phyloP scores from a whole-genome alignment of 2,329 filamentous ascomycete genomes.

The Herpotrichia juniperi region DNA sequence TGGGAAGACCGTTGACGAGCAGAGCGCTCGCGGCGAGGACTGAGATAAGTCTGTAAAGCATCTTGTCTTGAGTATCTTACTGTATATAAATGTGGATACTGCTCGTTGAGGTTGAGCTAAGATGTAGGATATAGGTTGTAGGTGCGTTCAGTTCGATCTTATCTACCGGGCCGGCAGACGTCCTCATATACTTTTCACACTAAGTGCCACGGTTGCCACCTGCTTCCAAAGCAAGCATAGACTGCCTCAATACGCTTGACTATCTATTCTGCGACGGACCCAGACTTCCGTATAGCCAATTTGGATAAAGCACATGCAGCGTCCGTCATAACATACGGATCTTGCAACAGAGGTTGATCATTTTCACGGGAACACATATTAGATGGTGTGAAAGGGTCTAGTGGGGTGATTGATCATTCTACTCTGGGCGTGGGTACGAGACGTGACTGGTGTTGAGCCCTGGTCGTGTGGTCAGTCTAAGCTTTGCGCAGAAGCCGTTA shows the following conservation, averaged over 20 bases:
- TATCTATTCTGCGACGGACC: slow-evolving; percentile 9
- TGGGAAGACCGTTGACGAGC: slow-evolving; percentile 27
- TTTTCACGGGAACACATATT: slow-evolving; percentile 13
- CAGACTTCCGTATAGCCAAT: slow-evolving; percentile 28
- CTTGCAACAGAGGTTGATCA: slow-evolving; percentile 20
- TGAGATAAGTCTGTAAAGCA: slow-evolving; percentile 37
- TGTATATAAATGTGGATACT: slow-evolving; percentile 10
- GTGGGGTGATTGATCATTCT: slow-evolving; percentile 13
- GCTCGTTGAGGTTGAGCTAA: not conserved
- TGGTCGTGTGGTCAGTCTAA: slow-evolving; percentile 14
- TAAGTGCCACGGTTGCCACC: slow-evolving; percentile 25
- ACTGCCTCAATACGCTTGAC: slow-evolving; percentile 9
- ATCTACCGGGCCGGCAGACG: slow-evolving; percentile 12
- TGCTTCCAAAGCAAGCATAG: slow-evolving; percentile 9
- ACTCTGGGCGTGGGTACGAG: slow-evolving; percentile 2
- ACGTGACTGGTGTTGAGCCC: slow-evolving; percentile 14
- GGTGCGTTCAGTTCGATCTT: slow-evolving; percentile 13
- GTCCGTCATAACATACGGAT: slow-evolving; percentile 21
- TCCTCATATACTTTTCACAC: slow-evolving; percentile 25
- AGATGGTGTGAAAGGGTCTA: slow-evolving; percentile 18
- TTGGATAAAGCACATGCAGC: slow-evolving; percentile 31
- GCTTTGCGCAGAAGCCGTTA: slow-evolving; percentile 20
- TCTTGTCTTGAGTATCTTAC: slow-evolving; percentile 8
- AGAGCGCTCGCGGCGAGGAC: slow-evolving; percentile 30
- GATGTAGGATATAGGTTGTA: slow-evolving; percentile 8